Percentiles rank a stretch among this genome's conserved stretches.
Conservation (phyloP, 352 stramenopile species). For the Globisporangium yorkense region DNA sequence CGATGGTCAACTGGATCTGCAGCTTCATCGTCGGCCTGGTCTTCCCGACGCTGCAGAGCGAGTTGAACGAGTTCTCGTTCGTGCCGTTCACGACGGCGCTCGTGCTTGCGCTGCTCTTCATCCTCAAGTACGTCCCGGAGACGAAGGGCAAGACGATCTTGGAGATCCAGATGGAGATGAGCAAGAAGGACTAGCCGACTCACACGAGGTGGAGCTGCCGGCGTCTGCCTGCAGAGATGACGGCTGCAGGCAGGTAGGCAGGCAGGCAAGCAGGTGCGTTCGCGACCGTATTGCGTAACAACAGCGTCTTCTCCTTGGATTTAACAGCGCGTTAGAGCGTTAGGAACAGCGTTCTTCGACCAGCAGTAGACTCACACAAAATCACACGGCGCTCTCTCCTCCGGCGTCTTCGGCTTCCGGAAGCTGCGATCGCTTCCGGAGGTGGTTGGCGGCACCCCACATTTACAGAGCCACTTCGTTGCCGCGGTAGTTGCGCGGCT, state of each 20-base stretch:
- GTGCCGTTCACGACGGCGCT: conserved; percentile 86
- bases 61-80: conserved; percentile 87
- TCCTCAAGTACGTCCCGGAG: conserved; percentile 84
- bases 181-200: conserved; percentile 15
- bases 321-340: too few relatives aligned
- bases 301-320: too few relatives aligned
- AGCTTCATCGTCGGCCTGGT: conserved; percentile 93
- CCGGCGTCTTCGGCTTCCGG: too few relatives aligned
- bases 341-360: too few relatives aligned
- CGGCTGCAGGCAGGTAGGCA: too few relatives aligned
- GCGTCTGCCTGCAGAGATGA: background rate
- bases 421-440: conserved; percentile 3
- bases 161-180: conserved; percentile 63
- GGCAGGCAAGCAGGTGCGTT: background rate
- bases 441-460: background rate
- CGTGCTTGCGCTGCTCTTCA: conserved; percentile 72
- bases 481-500: conserved; percentile 19
- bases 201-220: background rate
- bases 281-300: too few relatives aligned
- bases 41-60: conserved; percentile 89
- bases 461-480: conserved; percentile 40
- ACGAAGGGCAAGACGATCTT: conserved; percentile 84
- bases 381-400: too few relatives aligned
- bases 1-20: conserved; percentile 94
- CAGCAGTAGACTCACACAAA: too few relatives aligned